Conservation (phyloP, 2,329 filamentous ascomycete genomes). For the Aureobasidium sp. region DNA sequence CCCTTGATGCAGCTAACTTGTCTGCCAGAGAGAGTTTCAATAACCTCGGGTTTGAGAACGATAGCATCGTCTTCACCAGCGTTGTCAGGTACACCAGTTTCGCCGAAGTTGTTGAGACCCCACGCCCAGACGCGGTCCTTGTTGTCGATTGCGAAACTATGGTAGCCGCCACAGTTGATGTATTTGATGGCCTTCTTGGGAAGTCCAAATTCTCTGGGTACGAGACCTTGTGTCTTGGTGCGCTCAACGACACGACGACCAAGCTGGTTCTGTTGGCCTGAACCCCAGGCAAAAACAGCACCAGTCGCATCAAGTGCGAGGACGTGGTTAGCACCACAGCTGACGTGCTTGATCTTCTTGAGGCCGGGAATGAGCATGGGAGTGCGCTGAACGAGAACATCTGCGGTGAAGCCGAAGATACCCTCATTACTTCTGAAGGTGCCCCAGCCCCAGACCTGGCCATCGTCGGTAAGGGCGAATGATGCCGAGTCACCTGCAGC, state of each 20-base stretch:
- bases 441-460: conserved; percentile 75
- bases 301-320: conserved; percentile 60
- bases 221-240: conserved; percentile 46
- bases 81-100: conserved; percentile 61
- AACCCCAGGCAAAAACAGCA: conserved; percentile 64
- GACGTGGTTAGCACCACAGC: conserved; percentile 63
- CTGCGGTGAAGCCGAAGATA: conserved; percentile 56
- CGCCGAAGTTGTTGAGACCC: conserved; percentile 82
- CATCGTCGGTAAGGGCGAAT: conserved; percentile 68
- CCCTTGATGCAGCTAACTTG: conserved; percentile 64
- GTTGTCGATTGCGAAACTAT: conserved; percentile 68
- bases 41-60: conserved; percentile 62
- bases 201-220: conserved; percentile 51
- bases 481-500: conserved; percentile 67
- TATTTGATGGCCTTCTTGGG: conserved; percentile 51
- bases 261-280: conserved; percentile 64
- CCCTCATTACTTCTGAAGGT: conserved; percentile 69
- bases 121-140: conserved; percentile 68
- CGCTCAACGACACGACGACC: conserved; percentile 59
- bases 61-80: conserved; percentile 63
- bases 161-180: conserved; percentile 67
- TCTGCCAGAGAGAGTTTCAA: conserved; percentile 57
- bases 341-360: conserved; percentile 58
- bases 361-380: conserved; percentile 54
- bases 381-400: conserved; percentile 44